Conservation (phyloP, 257 asterid species). For the Fraxinus quadrangulata region DNA sequence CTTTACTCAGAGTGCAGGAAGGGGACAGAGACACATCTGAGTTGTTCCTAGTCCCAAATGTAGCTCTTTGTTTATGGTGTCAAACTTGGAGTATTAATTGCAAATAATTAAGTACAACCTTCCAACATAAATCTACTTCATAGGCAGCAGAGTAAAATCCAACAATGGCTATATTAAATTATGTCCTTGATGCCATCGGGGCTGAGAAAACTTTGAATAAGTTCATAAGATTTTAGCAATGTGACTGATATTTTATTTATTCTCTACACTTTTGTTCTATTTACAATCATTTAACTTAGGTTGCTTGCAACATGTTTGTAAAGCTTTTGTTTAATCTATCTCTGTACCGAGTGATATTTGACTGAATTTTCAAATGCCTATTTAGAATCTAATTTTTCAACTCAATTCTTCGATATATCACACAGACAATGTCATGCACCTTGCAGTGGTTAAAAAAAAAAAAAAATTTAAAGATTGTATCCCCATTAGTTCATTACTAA, state of each 20-base stretch:
- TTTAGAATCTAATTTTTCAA: background rate
- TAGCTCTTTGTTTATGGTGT: too few species aligned
- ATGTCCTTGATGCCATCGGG: too few species aligned
- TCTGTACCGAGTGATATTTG: background rate
- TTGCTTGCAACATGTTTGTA: slow-evolving; percentile 6
- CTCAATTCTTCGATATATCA: background rate
- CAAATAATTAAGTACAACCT: background rate
- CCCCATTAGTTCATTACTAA: background rate
- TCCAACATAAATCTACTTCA: too few species aligned
- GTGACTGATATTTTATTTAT: too few species aligned
- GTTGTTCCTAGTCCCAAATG: too few species aligned
- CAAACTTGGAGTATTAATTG: too few species aligned
- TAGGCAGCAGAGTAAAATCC: too few species aligned
- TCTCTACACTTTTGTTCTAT: background rate
- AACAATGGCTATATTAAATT: too few species aligned
- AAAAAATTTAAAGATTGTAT: too few species aligned
- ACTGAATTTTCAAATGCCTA: background rate
- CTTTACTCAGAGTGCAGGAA: background rate
- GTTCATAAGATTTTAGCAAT: background rate
- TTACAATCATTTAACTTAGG: slow-evolving; percentile 6
- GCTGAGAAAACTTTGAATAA: background rate
- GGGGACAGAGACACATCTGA: too few species aligned
- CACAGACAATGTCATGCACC: background rate
- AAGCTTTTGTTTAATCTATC: background rate
- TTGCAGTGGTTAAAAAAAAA: background rate